Base-by-base conservation (phyloP, 1,139 yeast species). In the Taphrina flavorubra region DNA sequence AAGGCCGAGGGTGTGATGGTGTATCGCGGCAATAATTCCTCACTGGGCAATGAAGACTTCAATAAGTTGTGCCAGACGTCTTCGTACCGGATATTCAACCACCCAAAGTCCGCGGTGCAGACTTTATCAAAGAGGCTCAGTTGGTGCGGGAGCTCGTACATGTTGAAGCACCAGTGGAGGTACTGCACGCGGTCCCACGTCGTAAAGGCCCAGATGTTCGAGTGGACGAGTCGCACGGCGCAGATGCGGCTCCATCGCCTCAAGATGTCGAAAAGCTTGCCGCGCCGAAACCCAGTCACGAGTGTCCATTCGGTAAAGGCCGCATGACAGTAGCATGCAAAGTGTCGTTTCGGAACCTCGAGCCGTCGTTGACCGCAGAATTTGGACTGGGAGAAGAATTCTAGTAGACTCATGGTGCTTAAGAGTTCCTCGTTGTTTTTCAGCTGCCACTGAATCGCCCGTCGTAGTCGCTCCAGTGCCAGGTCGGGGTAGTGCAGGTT, bases 101-200 rank as follows among this genome's bases (percentile, higher is more conserved):
- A 44, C n/a, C 47, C 47, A 44, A 13, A 14, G 47, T 16, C 47
- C 8, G 47, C 47, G 3, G 47, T 44, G 18, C 47, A 44, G 47
- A n/a, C 47, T 44, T 44, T 14, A 13, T 13, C 18, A 6, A 44
- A 44, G 2, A 44, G 8, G 2, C 2, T 7, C 2, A 7, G 47
- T 13, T 44, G 47, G 8, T 16, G 47, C n/a, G 47, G 47, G n/a
- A 8, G n/a, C 11, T 49, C 53, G 53, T 49, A 49, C 53, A 49
- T 49, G 53, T 49, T 49, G 36, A 49, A 20, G 36, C 53, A 49
- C 53, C 53, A 49, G n/a, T 49, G 36, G 8, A 49, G 31, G 53
- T 49, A 49, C 36, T 49, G 53, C 6, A 49, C 36, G n/a, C 36
- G 53, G 36, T n/a, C n/a, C 53, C 53, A 49, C n/a, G 18, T n/a